phyloP scores from a whole-genome alignment of 768 basidiomycete genomes.

The Hebeloma cylindrosporum region DNA sequence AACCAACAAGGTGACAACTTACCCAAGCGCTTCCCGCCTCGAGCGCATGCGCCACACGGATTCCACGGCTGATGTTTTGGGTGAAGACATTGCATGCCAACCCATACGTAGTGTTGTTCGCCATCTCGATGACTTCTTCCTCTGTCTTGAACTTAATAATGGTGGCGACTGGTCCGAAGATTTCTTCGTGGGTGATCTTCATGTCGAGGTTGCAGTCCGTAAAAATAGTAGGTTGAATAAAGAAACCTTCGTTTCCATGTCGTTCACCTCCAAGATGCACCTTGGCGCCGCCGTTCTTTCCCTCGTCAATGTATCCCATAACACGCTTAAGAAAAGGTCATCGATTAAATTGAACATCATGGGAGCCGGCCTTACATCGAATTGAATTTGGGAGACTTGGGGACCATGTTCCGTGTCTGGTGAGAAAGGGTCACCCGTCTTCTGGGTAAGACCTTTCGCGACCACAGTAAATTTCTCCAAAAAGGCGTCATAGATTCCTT shows the following conservation, averaged over 20 bases:
- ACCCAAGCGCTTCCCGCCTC: conserved; percentile 81
- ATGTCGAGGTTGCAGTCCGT: conserved; percentile 62
- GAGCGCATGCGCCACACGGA: conserved; percentile 48
- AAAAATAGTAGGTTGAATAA: conserved; percentile 74
- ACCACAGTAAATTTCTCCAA: conserved; percentile 51
- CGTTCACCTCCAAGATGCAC: conserved; percentile 66
- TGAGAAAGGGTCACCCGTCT: conserved; percentile 65
- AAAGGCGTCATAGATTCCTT: conserved; percentile 75
- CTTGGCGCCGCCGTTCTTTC: conserved; percentile 70
- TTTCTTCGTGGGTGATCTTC: conserved; percentile 73
- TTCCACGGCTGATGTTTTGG: conserved; percentile 65
- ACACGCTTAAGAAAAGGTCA: conserved; percentile 49
- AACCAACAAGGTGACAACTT: conserved; percentile 50
- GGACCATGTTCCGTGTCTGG: conserved; percentile 62
- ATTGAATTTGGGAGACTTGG: conserved; percentile 67
- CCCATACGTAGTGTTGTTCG: conserved; percentile 78
- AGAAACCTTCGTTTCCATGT: conserved; percentile 46
- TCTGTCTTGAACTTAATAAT: conserved; percentile 69
- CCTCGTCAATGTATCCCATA: conserved; percentile 73
- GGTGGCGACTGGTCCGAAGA: conserved; percentile 77
- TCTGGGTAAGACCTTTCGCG: conserved; percentile 44
- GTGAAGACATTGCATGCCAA: conserved; percentile 80
- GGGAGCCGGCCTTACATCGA: conserved; percentile 42
- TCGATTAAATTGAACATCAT: neutral
- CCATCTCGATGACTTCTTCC: conserved; percentile 47